phyloP scores from a whole-genome alignment of 2,329 filamentous ascomycete genomes.

The Pezicula neosporulosa region DNA sequence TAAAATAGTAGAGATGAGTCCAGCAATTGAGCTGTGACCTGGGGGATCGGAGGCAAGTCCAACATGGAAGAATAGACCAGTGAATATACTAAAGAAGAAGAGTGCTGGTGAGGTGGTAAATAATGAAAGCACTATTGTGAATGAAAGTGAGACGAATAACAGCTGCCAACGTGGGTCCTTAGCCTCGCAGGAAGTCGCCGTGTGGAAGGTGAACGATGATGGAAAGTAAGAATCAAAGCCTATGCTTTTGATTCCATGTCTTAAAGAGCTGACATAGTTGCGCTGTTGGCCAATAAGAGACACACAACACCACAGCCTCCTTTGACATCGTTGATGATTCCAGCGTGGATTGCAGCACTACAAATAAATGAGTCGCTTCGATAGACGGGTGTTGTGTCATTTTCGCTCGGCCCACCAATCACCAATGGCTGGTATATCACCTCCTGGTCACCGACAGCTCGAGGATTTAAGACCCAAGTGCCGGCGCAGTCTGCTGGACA shows the following conservation, averaged over 20 bases:
- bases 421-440: conserved; percentile 63
- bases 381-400: conserved; percentile 55
- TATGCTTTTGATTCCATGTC: conserved; percentile 73
- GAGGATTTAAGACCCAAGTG: conserved; percentile 64
- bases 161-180: conserved; percentile 81
- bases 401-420: conserved; percentile 58
- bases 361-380: conserved; percentile 89
- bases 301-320: conserved; percentile 83
- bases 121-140: conserved; percentile 73
- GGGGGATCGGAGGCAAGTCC: conserved; percentile 89
- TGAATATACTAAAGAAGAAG: conserved; percentile 83
- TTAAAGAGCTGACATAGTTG: conserved; percentile 59
- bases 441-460: conserved; percentile 70
- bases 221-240: conserved; percentile 88
- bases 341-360: conserved; percentile 78
- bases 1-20: conserved; percentile 72
- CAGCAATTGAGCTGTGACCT: conserved; percentile 59
- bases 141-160: conserved; percentile 75
- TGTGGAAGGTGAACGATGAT: conserved; percentile 75
- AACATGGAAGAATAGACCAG: conserved; percentile 83
- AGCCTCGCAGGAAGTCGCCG: conserved; percentile 62
- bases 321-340: conserved; percentile 64
- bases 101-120: conserved; percentile 75
- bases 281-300: conserved; percentile 66
- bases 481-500: conserved; percentile 71